Evolutionary conservation across 257 asterid species (phyloP), one percentile per base, ranked within the genome.

Genomic region (Solanum pennellii): DNA sequence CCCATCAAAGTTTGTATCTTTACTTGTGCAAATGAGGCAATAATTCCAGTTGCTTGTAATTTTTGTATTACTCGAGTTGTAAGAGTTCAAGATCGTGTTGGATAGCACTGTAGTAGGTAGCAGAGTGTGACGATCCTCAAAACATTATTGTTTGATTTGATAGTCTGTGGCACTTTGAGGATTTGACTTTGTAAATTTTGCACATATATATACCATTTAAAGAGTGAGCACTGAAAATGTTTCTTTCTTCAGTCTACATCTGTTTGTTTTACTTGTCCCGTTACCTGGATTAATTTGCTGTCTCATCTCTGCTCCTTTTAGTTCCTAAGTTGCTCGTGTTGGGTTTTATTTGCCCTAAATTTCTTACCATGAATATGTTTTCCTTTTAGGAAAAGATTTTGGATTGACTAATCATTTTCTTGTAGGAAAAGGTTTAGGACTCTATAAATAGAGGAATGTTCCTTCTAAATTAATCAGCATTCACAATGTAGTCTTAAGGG

Each of bases 1-100:
- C 15, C 60, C 77, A 49, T 37, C 12, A 31, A 45, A 65, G 88
- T 85, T 62, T 79, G 87, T 80, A 82, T 86, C 85, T 73, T 76
- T 72, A 35, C 86, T 87, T 87, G 87, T 87, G 77, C 33, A 74
- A 88, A 77, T 86, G 90, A 82, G 90, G 94, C 96, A 95, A 94
- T 91, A 72, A 79, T 90, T 90, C 93, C 91, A 90, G 90, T 94
- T 94, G 96, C 96, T 89, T 89, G 91, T 89, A 88, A 82, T 82
- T 85, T 89, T 89, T 89, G 82, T 49, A 18, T 80, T 12, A 13
- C 49, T 80, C 69, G 69, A 49, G 41, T 47, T 47, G 68, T 80
- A 47, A 80, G 44, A 49, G 85, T 29, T 49, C 4, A 5, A 11
- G 3, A 47, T 80, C 18, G 4, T 47, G 85, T 80, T 80, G 68